A percentile compares a stretch with the other conserved stretches of the same genome.
Conservation (phyloP, 805 yeast species). For the Zygoascus ofunaensis region DNA sequence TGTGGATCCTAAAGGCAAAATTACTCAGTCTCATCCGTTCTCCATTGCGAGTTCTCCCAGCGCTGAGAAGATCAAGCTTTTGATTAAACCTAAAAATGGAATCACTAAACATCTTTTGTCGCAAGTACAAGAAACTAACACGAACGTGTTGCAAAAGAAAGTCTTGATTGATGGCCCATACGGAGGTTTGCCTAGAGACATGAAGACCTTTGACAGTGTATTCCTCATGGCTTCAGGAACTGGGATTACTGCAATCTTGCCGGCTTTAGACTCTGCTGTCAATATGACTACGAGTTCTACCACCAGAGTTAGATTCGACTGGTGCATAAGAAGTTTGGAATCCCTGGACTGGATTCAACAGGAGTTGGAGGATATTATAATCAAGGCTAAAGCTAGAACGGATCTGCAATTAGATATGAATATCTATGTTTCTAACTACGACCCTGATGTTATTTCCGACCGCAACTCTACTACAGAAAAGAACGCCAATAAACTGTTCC, state of each 20-base stretch:
- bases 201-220: constrained; percentile 43
- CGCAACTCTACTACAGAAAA: background rate
- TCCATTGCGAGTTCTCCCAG: constrained; percentile 29
- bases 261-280: background rate
- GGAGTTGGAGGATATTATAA: background rate
- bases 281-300: background rate
- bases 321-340: background rate
- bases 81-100: constrained; percentile 14
- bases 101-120: constrained; percentile 11
- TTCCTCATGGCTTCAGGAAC: constrained; percentile 66
- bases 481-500: background rate
- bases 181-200: constrained; percentile 41
- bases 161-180: constrained; percentile 62
- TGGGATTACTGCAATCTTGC: constrained; percentile 55
- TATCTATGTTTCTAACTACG: background rate
- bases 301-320: background rate
- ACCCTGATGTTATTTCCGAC: background rate
- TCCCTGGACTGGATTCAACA: background rate
- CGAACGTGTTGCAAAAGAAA: constrained; percentile 8
- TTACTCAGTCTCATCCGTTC: constrained; percentile 60
- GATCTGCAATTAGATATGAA: background rate
- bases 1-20: background rate
- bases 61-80: constrained; percentile 11
- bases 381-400: background rate
- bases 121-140: constrained; percentile 6